Base-by-base conservation (phyloP, 164 flowering plant genomes). In the Hamamelis virginiana region DNA sequence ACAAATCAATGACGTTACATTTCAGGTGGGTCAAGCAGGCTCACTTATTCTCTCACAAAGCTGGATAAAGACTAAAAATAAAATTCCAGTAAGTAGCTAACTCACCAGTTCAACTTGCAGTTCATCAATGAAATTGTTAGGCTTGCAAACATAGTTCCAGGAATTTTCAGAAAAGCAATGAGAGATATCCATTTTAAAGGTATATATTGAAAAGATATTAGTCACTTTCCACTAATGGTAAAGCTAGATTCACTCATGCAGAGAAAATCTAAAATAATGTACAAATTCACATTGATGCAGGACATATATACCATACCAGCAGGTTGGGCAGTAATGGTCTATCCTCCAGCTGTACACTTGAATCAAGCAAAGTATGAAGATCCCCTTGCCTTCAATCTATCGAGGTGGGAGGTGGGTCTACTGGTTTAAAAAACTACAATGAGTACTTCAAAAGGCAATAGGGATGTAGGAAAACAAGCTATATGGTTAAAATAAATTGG, bases 261-360 rank as follows among this genome's bases (percentile, higher is more conserved):
- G 43, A 43, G 15, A 27, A 68, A 60, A 15, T 60, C n/a, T 25
- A 48, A 48, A 38, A 66, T 41, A 26, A 0, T 14, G 13, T 1
- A 46, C 9, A 62, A 44, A 18, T 21, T 66, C 60, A 23, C 16
- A 14, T 57, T 61, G 44, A 66, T 78, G 77, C 89, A 94, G 98
- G 81, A 55, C 82, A 86, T 69, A 94, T 83, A 86, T 69, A 94
- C 97, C 59, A 94, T 94, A 72, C 98, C 96, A 74, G 87, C 87
- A 62, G 96, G 94, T 50, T 91, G 97, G 98, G 91, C 88, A 9
- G 84, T 94, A 43, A 90, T 91, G 94, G 93, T 87, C 23, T 89
- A 96, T 83, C 98, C 97, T 67, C 97, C 98, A 72, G 96, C 96
- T 65, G 93, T 90, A 33, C 98, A 94, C 77, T 78, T 94, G 74